These are phyloP conservation scores for Talaromyces nanjingensis DNA, from an alignment of 495 filamentous ascomycete species.

Conservation along the genomic window DNA sequence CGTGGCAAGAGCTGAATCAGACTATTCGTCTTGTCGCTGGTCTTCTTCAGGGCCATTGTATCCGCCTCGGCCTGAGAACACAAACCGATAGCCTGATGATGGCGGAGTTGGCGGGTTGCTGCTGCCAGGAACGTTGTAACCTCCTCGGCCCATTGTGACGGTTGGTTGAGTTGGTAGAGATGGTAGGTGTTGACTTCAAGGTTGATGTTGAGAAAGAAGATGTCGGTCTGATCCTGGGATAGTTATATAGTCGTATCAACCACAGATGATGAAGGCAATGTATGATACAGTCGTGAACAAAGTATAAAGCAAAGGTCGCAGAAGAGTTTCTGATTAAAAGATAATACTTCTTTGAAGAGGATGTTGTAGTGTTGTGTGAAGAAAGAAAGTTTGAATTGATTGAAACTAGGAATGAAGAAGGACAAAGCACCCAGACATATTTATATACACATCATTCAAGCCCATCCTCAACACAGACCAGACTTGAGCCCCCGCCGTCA, in stretches of 20 bases:
- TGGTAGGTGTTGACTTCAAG: background rate
- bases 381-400: background rate
- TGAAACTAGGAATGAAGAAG: background rate
- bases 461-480: background rate
- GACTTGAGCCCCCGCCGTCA: no score
- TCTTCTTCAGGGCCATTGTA: slow-evolving; percentile 38
- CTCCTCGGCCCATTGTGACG: slow-evolving; percentile 21
- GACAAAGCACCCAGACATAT: background rate
- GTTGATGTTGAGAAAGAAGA: background rate
- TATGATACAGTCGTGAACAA: background rate
- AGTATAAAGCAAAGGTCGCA: background rate
- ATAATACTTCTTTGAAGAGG: background rate
- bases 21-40: slow-evolving; percentile 5
- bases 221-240: background rate
- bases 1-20: slow-evolving; percentile 14
- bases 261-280: background rate
- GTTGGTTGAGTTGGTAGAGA: background rate
- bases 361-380: background rate
- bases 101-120: slow-evolving; percentile 9
- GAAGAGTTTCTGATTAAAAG: background rate
- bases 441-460: background rate
- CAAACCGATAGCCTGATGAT: slow-evolving; percentile 1
- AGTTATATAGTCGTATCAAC: background rate
- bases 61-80: slow-evolving; percentile 46
- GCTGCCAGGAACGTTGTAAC: slow-evolving; percentile 18